Evolutionary conservation across 306 rosid genomes (phyloP), one percentile per base, ranked within the genome.

Genomic region (Mimosa bimucronata): DNA sequence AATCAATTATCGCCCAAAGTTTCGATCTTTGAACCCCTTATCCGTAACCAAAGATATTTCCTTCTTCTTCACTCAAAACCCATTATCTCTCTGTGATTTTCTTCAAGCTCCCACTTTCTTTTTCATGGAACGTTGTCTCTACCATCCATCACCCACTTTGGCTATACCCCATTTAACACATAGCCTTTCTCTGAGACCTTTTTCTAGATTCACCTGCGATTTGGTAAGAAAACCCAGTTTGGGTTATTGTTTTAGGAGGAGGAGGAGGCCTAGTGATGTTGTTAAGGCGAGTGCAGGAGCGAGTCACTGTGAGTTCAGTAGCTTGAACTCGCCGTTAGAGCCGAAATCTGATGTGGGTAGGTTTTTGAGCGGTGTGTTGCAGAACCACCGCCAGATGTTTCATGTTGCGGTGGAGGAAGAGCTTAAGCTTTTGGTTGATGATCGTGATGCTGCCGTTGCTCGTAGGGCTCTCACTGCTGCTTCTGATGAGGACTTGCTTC

Each of bases 381-480:
- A 83, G 83, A 91, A 93, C 57, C 97, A 89, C 28, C 87, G 88
- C 8, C 93, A 83, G 75, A 65, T 91, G 82, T 96, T 96, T 66
- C 93, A 90, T 61, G 85, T 90, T 31, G 88, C 97, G 0, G 98
- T 88, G 9, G 86, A 82, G 13, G 92, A 96, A 48, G 94, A 93
- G 80, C 83, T 96, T 9, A 89, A 88, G 68, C 88, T 82, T 57
- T 79, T 96, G 88, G 86, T 90, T 5, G 88, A 90, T 81, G 93
- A 91, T 37, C 94, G 96, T 23, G 89, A 87, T 67, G 90, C 76
- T 0, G 97, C 98, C 0, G 66, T 75, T 53, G 52, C 85, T 77
- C 98, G 97, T 29, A 81, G 86, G 97, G 6, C 74, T 0, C 87
- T 85, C 46, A 74, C 72, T 76, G 77, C 87, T 42, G 69, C 25